Evolutionary conservation across 768 basidiomycete genomes (phyloP), one percentile per base, ranked within the genome.

Genomic region (Jaapia argillacea): DNA sequence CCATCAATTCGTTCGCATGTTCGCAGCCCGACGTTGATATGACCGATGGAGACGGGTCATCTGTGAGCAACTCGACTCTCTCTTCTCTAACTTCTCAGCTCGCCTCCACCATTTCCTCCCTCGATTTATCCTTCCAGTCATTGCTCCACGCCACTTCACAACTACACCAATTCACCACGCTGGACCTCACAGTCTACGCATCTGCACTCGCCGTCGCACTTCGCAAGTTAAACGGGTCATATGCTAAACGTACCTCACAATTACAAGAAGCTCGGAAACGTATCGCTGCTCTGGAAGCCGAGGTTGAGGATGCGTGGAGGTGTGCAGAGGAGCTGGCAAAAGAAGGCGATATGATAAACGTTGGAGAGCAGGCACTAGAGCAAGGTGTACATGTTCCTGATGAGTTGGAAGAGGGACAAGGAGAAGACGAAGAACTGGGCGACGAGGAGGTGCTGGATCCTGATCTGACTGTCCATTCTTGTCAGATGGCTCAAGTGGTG

Each of bases 291-390:
- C 70, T 89, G 18, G 70, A 82, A 51, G 81, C 71, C 12, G 82
- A 86, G 49, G 66, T 88, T 20, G 77, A 81, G 39, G 87, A 89
- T 42, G 87, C 85, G 0, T 89, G 87, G 87, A 70, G 70, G 38
- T 78, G 81, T 46, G 87, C 85, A 2, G 80, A 85, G 51, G 74
- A 72, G 33, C 65, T 87, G 51, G 87, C 85, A 1, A 58, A 65
- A 41, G 82, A 87, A 55, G 70, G 87, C 53, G 85, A 89, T 55
- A 75, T 75, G 35, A 57, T 77, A 41, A 76, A 80, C 42, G 59
- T 47, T 3, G 56, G 49, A 13, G 50, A 52, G 20, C 48, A 56
- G 21, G 63, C 53, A 6, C 36, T 37, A 25, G 20, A 24, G 10
- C 43, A 36, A 25, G 53, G 37, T 33, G 42, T 26, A 10, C 26